phyloP scores from a whole-genome alignment of 768 basidiomycete species.

The Mycena vitilis region DNA sequence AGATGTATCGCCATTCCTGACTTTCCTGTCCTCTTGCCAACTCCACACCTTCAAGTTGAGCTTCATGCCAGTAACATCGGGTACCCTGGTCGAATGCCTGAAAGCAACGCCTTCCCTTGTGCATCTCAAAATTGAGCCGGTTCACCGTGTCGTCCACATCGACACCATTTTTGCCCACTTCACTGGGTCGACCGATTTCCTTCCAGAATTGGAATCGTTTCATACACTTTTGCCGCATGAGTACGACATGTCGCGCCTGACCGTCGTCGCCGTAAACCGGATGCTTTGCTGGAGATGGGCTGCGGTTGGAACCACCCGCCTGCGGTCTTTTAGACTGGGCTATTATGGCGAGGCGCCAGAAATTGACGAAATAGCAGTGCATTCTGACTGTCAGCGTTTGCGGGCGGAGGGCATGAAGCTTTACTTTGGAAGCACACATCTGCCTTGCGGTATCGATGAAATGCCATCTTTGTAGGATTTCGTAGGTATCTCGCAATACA shows the following conservation, averaged over 20 bases:
- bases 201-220: too few relatives aligned
- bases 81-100: not conserved
- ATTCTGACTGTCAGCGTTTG: not conserved
- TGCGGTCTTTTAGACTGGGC: conserved; percentile 14
- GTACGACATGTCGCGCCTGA: too few relatives aligned
- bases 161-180: too few relatives aligned
- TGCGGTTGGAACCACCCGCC: not conserved
- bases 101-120: not conserved
- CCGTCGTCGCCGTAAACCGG: not conserved
- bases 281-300: conserved; percentile 19
- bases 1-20: not conserved
- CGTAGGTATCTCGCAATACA: too few relatives aligned
- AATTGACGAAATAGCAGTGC: not conserved
- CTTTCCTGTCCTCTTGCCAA: conserved; percentile 1
- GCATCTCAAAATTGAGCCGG: too few relatives aligned
- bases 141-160: too few relatives aligned
- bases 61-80: not conserved
- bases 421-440: conserved; percentile 1
- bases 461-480: too few relatives aligned
- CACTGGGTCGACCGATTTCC: too few relatives aligned
- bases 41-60: not conserved
- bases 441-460: not conserved
- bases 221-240: too few relatives aligned
- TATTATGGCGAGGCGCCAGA: not conserved
- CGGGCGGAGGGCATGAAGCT: conserved; percentile 2